phyloP scores from a whole-genome alignment of 345 rosid species.

The Conringia planisiliqua region DNA sequence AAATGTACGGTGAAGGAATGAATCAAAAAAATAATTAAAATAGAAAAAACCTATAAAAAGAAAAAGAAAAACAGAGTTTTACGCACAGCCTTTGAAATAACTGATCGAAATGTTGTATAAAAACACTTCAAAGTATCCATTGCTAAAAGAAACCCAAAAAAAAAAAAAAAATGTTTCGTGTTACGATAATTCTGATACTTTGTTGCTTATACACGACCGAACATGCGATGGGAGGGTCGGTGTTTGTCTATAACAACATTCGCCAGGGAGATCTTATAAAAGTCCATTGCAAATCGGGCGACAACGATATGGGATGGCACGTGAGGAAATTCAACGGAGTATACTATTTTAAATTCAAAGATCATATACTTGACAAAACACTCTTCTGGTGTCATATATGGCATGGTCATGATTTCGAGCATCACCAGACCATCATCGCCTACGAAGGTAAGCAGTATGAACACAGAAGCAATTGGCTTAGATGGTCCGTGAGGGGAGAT shows the following conservation, averaged over 20 bases:
- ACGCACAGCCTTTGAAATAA: not conserved
- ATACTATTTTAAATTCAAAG: not conserved
- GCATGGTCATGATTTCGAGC: not conserved
- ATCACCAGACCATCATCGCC: not conserved
- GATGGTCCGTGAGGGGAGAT: not conserved
- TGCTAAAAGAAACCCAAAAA: not conserved
- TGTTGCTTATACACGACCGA: not conserved
- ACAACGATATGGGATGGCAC: not conserved
- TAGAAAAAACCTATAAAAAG: not conserved
- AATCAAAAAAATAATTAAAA: not conserved
- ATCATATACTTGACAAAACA: not conserved
- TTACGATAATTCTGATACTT: not conserved
- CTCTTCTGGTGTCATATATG: not conserved
- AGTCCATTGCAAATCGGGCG: constrained; percentile 6
- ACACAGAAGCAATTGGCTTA: not conserved
- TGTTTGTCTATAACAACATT: constrained; percentile 7
- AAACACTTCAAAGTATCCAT: not conserved
- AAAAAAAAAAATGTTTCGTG: not conserved
- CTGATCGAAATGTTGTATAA: not conserved
- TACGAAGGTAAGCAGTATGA: not conserved
- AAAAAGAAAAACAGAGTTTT: not conserved
- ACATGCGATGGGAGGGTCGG: constrained; percentile 5
- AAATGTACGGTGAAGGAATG: not conserved
- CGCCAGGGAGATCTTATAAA: not conserved
- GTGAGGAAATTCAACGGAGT: not conserved